A percentile compares a stretch with the other conserved stretches of the same genome.
phyloP scores from a whole-genome alignment of 352 stramenopile genomes.

The Phytopythium vexans region DNA sequence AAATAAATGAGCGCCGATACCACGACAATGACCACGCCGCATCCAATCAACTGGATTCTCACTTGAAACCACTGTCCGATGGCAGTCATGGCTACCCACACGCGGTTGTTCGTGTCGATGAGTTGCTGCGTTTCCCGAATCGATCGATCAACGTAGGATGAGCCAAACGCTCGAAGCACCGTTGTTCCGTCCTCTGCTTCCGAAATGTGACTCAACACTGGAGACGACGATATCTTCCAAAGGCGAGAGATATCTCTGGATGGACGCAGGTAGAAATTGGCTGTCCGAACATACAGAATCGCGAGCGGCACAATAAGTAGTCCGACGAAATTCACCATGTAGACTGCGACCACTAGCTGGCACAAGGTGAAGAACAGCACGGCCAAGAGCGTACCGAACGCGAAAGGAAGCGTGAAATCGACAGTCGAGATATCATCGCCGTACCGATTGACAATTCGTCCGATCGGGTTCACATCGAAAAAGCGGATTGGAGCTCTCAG shows the following conservation, averaged over 20 bases:
- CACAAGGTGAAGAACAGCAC: slow-evolving; percentile 63
- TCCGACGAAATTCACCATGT: slow-evolving; percentile 64
- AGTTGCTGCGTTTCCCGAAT: slow-evolving; percentile 18
- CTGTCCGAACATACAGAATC: too few relatives aligned
- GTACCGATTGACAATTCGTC: slow-evolving; percentile 75
- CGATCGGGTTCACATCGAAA: slow-evolving; percentile 80
- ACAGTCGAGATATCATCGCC: slow-evolving; percentile 81
- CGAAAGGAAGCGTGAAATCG: slow-evolving; percentile 66
- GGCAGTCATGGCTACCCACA: slow-evolving; percentile 24
- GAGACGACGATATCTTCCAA: slow-evolving; percentile 25
- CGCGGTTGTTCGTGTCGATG: slow-evolving; percentile 18
- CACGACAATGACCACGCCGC: slow-evolving; percentile 33
- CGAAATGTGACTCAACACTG: slow-evolving; percentile 25
- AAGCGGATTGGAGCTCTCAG: slow-evolving; percentile 71
- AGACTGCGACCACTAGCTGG: slow-evolving; percentile 18
- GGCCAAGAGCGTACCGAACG: slow-evolving; percentile 23
- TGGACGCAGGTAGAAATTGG: not conserved
- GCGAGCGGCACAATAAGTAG: slow-evolving; percentile 22
- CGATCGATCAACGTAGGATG: slow-evolving; percentile 11
- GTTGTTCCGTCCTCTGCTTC: slow-evolving; percentile 38
- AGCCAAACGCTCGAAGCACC: slow-evolving; percentile 32
- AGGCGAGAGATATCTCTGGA: slow-evolving; percentile 34
- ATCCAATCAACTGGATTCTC: slow-evolving; percentile 49
- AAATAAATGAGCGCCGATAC: slow-evolving; percentile 35
- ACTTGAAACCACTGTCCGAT: slow-evolving; percentile 40